phyloP scores from a whole-genome alignment of 2,329 filamentous ascomycete species.

The Amesomyces nigricolor region DNA sequence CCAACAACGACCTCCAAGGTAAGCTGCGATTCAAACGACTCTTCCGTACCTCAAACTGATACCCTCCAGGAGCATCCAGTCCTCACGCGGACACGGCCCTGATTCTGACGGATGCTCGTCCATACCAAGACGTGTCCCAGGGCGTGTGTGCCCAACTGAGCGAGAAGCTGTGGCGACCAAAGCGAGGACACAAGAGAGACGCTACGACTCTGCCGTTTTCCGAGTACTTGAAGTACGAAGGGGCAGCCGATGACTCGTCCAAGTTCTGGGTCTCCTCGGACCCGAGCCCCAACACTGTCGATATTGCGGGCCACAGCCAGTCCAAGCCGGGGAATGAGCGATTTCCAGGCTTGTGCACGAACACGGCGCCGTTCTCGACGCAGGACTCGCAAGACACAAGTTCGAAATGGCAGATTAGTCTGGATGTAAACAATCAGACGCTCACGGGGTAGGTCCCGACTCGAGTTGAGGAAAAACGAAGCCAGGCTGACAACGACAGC shows the following conservation, averaged over 20 bases:
- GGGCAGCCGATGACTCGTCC: conserved; percentile 23
- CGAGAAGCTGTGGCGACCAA: conserved; percentile 35
- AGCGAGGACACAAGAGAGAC: neutral
- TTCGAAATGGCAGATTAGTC: conserved; percentile 34
- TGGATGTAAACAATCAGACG: conserved; percentile 36
- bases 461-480: neutral
- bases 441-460: conserved; percentile 31
- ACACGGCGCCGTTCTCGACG: conserved; percentile 39
- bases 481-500: conserved; percentile 23
- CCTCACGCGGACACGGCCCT: conserved; percentile 32
- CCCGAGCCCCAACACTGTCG: conserved; percentile 15
- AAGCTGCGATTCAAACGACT: neutral
- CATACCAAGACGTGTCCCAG: conserved; percentile 27
- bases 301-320: neutral
- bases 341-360: conserved; percentile 38
- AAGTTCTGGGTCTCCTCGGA: conserved; percentile 35
- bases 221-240: conserved; percentile 35
- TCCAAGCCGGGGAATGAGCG: conserved; percentile 5
- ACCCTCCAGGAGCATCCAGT: conserved; percentile 31
- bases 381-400: conserved; percentile 30
- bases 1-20: conserved; percentile 40
- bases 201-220: conserved; percentile 28
- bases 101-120: conserved; percentile 31
- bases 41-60: neutral
- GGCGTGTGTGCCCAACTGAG: conserved; percentile 34